Evolutionary conservation across 768 basidiomycete species (phyloP), one percentile per base, ranked within the genome.

Genomic region (Coprinopsis sp.): DNA sequence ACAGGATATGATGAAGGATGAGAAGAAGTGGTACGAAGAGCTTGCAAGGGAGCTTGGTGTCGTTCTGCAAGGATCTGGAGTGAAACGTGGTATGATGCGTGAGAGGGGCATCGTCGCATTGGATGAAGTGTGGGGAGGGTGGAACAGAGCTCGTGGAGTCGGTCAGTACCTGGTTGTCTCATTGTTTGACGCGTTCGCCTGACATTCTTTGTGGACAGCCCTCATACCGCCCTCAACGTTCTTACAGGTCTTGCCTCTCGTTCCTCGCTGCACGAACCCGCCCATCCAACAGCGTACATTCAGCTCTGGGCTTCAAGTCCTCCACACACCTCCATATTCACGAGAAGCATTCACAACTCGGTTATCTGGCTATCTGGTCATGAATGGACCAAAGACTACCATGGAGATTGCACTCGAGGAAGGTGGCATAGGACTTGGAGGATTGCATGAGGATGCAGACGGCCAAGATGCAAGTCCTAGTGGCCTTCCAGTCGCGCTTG

Each of bases 41-140:
- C 73, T 96, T 6, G 91, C 90, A 10, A 73, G 76, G 24, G 96
- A 99, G 67, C 75, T 99, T 2, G 86, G 80, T 0, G 67, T 72
- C 4, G 72, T 97, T 3, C 71, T 99, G 5, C 82, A 75, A 46
- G 71, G 71, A 16, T 52, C 61, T 14, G 51, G 34, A 33, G 56
- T 50, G 54, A 50, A 57, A 3, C 67, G 66, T 1, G 86, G 89
- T 1, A 73, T 94, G 57, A 90, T 94, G 88, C 73, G 74, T 46
- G 72, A 76, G 2, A 77, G 90, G 23, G 91, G 90, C 1, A 77
- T 95, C 27, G 76, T 96, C 30, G 89, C 85, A 0, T 65, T 96
- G 22, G 93, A 97, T 59, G 93, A 95, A 64, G 87, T 87, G 0
- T 97, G 93, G 93, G 90, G 90, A 22, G 82, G 87, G 2, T 96